Evolutionary conservation across 306 rosid genomes (phyloP).

Genomic region (Cucurbita moschata): DNA sequence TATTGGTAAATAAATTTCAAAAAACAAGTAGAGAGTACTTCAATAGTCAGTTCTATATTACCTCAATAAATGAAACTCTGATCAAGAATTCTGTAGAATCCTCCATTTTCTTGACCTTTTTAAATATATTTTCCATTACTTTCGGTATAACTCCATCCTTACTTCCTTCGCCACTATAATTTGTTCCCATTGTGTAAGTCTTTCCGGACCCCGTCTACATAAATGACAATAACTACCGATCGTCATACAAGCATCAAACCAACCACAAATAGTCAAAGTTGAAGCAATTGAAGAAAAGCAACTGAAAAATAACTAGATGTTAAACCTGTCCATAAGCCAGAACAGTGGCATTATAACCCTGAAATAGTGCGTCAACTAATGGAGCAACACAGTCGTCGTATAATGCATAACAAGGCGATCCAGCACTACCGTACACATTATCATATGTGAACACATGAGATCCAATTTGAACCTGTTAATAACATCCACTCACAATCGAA

Average conservation of each 20-base stretch:
- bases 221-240: background rate
- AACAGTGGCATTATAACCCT: slow-evolving; percentile 90
- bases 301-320: background rate
- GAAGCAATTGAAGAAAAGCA: background rate
- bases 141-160: slow-evolving; percentile 55
- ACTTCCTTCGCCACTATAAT: slow-evolving; percentile 51
- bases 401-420: slow-evolving; percentile 28
- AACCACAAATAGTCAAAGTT: background rate
- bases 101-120: slow-evolving; percentile 25
- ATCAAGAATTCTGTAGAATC: slow-evolving; percentile 49
- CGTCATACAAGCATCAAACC: background rate
- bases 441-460: slow-evolving; percentile 79
- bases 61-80: slow-evolving; percentile 89
- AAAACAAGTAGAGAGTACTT: background rate
- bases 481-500: background rate
- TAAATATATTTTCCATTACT: slow-evolving; percentile 56
- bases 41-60: background rate
- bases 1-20: background rate
- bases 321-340: slow-evolving; percentile 95
- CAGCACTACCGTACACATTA: slow-evolving; percentile 48
- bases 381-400: slow-evolving; percentile 85
- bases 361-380: slow-evolving; percentile 64
- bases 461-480: slow-evolving; percentile 66
- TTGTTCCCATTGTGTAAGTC: slow-evolving; percentile 55
- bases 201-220: slow-evolving; percentile 87